phyloP scores from a whole-genome alignment of 192 early-diverging fungal species.

The Backusella macrospora region DNA sequence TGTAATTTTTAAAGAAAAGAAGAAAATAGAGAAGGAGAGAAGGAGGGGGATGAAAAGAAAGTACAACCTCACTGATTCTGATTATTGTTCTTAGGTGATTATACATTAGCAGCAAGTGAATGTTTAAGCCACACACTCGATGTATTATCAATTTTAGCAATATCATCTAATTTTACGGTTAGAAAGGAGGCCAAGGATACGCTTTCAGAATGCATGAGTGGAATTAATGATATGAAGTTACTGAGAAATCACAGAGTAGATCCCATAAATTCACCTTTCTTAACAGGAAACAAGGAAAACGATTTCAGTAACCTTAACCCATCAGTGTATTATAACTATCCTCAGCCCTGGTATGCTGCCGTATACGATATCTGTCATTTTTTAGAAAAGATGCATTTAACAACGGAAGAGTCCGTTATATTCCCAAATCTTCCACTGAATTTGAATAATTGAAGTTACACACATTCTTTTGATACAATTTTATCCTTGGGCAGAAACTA shows the following conservation, averaged over 20 bases:
- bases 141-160: not conserved
- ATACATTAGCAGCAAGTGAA: not conserved
- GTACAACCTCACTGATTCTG: too few relatives aligned
- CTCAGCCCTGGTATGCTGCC: not conserved
- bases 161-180: not conserved
- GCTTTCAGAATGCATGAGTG: not conserved
- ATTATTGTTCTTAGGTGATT: not conserved
- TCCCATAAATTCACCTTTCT: not conserved
- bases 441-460: not conserved
- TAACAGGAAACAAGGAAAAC: not conserved
- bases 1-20: not conserved
- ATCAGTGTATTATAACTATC: not conserved
- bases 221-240: not conserved
- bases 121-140: not conserved
- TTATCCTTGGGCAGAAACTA: not conserved
- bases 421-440: not conserved
- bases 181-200: not conserved
- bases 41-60: too few relatives aligned
- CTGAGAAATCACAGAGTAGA: conserved; percentile 4
- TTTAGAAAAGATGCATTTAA: not conserved
- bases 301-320: conserved; percentile 1
- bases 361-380: not conserved
- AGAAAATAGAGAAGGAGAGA: not conserved
- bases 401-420: not conserved
- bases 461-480: not conserved